phyloP scores from a whole-genome alignment of 257 asterid genomes.

The Euphrasia confusa region DNA sequence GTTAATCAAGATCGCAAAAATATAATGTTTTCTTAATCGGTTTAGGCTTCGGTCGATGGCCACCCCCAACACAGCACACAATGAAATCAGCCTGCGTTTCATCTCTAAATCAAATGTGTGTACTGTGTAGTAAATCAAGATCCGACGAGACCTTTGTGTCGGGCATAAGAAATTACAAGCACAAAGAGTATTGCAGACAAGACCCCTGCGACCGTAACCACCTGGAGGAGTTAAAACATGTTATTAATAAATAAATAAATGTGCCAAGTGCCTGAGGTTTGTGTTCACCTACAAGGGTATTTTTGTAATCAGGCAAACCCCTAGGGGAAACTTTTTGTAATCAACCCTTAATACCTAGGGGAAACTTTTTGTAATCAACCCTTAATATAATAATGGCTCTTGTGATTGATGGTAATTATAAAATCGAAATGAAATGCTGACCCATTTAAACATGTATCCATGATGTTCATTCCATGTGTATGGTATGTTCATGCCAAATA shows the following conservation, averaged over 20 bases:
- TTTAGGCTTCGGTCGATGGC: not conserved
- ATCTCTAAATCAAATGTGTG: not conserved
- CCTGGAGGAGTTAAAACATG: constrained; percentile 36
- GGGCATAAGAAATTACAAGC: constrained; percentile 55
- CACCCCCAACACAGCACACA: not conserved
- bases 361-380: not conserved
- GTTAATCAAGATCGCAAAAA: constrained; percentile 14
- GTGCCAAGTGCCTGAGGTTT: not conserved
- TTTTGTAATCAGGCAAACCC: not conserved
- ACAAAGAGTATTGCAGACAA: constrained; percentile 33
- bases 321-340: not conserved
- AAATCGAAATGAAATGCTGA: constrained; percentile 22
- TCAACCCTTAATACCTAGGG: not conserved
- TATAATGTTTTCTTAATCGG: not conserved
- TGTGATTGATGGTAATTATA: not conserved
- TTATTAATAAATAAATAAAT: not conserved
- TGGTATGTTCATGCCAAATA: constrained; percentile 83
- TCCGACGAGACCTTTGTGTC: constrained; percentile 66
- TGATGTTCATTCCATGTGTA: constrained; percentile 49
- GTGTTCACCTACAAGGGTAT: not conserved
- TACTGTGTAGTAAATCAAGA: constrained; percentile 28
- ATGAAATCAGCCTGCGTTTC: not conserved
- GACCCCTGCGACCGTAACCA: constrained; percentile 32
- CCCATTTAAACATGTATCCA: constrained; percentile 79
- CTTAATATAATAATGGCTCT: not conserved